Base-by-base conservation (phyloP, 2,329 filamentous ascomycete species). In the Huntiella moniliformis region DNA sequence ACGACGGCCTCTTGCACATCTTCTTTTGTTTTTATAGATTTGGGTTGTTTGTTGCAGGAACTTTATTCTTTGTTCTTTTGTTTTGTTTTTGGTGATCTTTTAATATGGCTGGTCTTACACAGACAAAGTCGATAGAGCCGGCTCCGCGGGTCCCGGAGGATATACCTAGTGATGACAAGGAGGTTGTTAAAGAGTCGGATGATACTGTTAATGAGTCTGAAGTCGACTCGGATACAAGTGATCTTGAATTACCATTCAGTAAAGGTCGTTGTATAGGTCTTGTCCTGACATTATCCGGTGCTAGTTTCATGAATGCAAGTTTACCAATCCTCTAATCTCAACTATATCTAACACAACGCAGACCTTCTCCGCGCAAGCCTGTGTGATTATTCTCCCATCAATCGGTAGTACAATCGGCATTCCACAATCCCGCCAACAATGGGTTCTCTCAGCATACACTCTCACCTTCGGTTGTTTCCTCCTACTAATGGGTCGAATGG, bases 391-490 rank as follows among this genome's bases (percentile, higher is more conserved):
- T 42, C 61, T 79, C 12, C 75, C 75, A 0, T 69, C 67, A n/a
- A 77, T 79, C 32, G 71, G 73, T 34, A 54, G 61, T 18, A 68
- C 69, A 8, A 62, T 79, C 4, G 50, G 57, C 44, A 74, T 79
- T 15, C 75, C 75, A 1, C 67, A 71, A 35, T 66, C 66, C 18
- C 65, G 74, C 12, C 65, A 73, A 48, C 75, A 79, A 60, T 81
- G 77, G 76, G 67, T 81, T 50, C 64, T 81, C 0, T 80, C 76
- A 0, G 70, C 75, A 0, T 81, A 81, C 54, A 66, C 71, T 3
- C 66, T 82, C 12, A 66, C 74, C 0, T 81, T 81, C 53, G 77
- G 75, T 40, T 80, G 76, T 57, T 79, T 81, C 54, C 60, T 81
- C 18, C 60, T 82, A 12, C 63, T 81, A 11, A 81, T 76, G 75